A percentile compares a stretch with the other conserved stretches of the same genome.
phyloP scores from a whole-genome alignment of 148 eudicot genomes.

The Chenopodium berlandieri region DNA sequence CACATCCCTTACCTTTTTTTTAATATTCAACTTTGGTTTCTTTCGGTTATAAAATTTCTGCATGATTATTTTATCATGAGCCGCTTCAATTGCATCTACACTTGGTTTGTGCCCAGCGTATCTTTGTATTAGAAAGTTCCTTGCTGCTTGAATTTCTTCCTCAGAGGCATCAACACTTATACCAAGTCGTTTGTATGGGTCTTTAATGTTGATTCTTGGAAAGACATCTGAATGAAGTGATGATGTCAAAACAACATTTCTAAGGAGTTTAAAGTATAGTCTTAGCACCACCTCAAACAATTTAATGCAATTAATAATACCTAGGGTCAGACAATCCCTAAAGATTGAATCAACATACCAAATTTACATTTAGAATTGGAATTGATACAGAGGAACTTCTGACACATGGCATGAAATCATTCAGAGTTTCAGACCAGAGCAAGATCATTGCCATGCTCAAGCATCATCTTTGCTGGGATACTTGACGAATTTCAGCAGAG shows the following conservation, averaged over 20 bases:
- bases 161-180: slow-evolving; percentile 88
- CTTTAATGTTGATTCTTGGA: slow-evolving; percentile 82
- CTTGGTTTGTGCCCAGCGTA: slow-evolving; percentile 88
- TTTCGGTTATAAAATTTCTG: slow-evolving; percentile 77
- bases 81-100: slow-evolving; percentile 88
- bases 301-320: no score
- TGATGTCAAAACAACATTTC: background rate
- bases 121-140: slow-evolving; percentile 83
- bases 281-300: background rate
- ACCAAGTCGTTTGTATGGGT: slow-evolving; percentile 92
- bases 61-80: slow-evolving; percentile 96
- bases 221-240: slow-evolving; percentile 54
- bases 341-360: background rate
- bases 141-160: slow-evolving; percentile 88
- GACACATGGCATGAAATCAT: background rate
- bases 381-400: background rate
- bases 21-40: slow-evolving; percentile 72
- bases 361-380: background rate
- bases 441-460: background rate
- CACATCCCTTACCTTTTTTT: slow-evolving; percentile 76
- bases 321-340: no score
- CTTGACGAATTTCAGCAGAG: no score
- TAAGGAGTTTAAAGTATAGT: background rate
- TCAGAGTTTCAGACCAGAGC: background rate
- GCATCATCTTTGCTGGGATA: background rate